A percentile compares a stretch with the other conserved stretches of the same genome.
phyloP scores from a whole-genome alignment of 2,329 filamentous ascomycete species.

The Ustulina deusta region DNA sequence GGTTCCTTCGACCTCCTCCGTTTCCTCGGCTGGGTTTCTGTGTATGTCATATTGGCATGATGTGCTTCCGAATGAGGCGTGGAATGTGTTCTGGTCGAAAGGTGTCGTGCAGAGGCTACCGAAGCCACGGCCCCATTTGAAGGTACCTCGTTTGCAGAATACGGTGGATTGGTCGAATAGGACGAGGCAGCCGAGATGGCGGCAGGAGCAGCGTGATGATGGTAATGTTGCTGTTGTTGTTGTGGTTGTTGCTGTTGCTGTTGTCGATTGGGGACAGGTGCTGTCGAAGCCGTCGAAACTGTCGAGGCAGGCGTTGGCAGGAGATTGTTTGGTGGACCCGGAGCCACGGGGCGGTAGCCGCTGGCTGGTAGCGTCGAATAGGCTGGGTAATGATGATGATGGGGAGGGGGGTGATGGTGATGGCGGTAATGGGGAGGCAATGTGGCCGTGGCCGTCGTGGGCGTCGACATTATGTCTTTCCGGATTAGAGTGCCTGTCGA shows the following conservation, averaged over 20 bases:
- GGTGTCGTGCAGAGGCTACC: constrained; percentile 50
- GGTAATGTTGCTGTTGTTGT: constrained; percentile 34
- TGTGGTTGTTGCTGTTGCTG: constrained; percentile 46
- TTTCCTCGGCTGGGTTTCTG: constrained; percentile 58
- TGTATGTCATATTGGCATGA: constrained; percentile 52
- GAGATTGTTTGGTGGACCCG: constrained; percentile 49
- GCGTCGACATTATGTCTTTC: constrained; percentile 76
- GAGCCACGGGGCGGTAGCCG: constrained; percentile 50
- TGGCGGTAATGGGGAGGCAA: constrained; percentile 75
- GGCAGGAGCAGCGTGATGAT: constrained; percentile 3
- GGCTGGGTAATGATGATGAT: constrained; percentile 67
- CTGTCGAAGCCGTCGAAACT: constrained; percentile 54
- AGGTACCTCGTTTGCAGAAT: constrained; percentile 42
- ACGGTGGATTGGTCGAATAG: constrained; percentile 44
- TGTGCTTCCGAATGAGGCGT: constrained; percentile 52
- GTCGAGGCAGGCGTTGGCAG: constrained; percentile 52
- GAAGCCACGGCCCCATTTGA: constrained; percentile 55
- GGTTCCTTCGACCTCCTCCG: constrained; percentile 72
- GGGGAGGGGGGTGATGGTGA: constrained; percentile 69
- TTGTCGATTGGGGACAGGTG: constrained; percentile 47
- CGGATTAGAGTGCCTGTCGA: constrained; percentile 36
- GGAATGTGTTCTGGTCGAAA: constrained; percentile 51
- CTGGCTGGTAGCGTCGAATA: constrained; percentile 46
- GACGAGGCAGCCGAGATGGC: constrained; percentile 48
- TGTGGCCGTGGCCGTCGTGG: constrained; percentile 80